phyloP scores from a whole-genome alignment of 805 yeast species.

The Kodamaea leandrae region DNA sequence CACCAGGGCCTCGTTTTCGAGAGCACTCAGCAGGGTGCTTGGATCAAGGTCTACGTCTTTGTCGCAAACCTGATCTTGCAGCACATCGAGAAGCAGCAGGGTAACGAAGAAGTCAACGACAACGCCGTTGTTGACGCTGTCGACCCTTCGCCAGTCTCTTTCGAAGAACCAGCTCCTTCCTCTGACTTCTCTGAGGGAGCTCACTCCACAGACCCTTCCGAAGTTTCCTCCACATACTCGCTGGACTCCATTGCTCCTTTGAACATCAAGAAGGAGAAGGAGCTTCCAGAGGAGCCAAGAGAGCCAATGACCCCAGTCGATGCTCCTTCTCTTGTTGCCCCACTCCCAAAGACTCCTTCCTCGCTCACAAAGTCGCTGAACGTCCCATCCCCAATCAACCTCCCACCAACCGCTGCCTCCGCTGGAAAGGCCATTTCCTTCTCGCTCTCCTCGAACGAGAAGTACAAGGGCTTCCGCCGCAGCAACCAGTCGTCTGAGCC shows the following conservation, averaged over 20 bases:
- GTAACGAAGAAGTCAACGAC: not conserved
- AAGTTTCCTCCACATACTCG: conserved; percentile 18
- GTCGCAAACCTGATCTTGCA: conserved; percentile 37
- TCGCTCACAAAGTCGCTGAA: conserved; percentile 12
- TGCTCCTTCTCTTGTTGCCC: conserved; percentile 1
- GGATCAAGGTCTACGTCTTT: conserved; percentile 41
- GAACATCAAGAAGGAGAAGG: conserved; percentile 14
- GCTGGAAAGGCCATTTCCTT: conserved; percentile 20
- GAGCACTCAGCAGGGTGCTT: conserved; percentile 32
- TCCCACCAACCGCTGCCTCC: conserved; percentile 10
- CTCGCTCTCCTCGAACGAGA: conserved; percentile 25
- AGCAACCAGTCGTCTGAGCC: conserved; percentile 22
- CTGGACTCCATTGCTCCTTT: conserved; percentile 22
- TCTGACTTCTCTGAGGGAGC: too few species aligned
- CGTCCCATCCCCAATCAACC: conserved; percentile 11
- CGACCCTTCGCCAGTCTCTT: conserved; percentile 7
- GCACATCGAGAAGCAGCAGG: not conserved
- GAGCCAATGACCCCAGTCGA: not conserved
- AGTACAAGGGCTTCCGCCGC: conserved; percentile 44
- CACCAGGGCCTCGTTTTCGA: conserved; percentile 17
- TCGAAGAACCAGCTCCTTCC: not conserved
- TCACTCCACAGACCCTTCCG: conserved; percentile 23
- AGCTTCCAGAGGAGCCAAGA: not conserved
- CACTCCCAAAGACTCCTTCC: conserved; percentile 11
- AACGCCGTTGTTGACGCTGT: conserved; percentile 16